These are phyloP conservation scores for Raffaelea albimanens DNA, from an alignment of 2,329 filamentous ascomycete species.

Conservation along the genomic window DNA sequence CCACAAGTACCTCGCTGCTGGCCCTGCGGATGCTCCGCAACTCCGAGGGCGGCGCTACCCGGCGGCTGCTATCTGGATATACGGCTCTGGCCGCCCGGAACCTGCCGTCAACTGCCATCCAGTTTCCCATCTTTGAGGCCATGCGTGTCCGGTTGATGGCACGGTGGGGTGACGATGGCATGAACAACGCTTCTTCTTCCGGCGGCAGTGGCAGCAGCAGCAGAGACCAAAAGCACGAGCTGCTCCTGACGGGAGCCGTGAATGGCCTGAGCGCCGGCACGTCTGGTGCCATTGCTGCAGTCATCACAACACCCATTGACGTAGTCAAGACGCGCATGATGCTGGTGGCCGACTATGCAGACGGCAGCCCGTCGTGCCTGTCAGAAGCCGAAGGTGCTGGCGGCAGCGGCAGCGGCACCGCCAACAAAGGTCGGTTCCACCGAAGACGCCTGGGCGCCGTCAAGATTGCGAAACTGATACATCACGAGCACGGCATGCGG, in stretches of 20 bases:
- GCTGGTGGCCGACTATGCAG: slow-evolving; percentile 39
- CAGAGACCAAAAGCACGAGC: slow-evolving; percentile 14
- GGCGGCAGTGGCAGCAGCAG: slow-evolving; percentile 3
- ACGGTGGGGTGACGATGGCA: slow-evolving; percentile 17
- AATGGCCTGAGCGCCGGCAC: slow-evolving; percentile 65
- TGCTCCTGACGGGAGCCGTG: slow-evolving; percentile 59
- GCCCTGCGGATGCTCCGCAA: slow-evolving; percentile 33
- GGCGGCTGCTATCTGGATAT: slow-evolving; percentile 63
- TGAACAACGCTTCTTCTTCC: slow-evolving; percentile 20
- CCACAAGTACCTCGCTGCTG: slow-evolving; percentile 33
- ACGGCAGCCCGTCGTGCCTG: no score
- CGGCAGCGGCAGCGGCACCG: slow-evolving; percentile 11
- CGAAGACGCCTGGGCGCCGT: slow-evolving; percentile 33
- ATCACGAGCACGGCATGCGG: slow-evolving; percentile 55
- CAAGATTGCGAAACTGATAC: slow-evolving; percentile 55
- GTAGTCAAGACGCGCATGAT: slow-evolving; percentile 87
- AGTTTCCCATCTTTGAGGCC: slow-evolving; percentile 80
- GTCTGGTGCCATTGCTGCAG: slow-evolving; percentile 65
- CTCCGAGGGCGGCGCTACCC: slow-evolving; percentile 41
- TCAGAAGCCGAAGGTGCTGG: no score
- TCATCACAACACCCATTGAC: slow-evolving; percentile 81
- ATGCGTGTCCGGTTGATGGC: slow-evolving; percentile 46
- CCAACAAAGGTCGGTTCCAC: slow-evolving; percentile 3
- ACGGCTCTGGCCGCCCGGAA: slow-evolving; percentile 74
- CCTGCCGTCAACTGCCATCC: slow-evolving; percentile 76